Evolutionary conservation across 2,329 filamentous ascomycete species (phyloP).

Genomic region (Aspergillus fumigatiaffinis): DNA sequence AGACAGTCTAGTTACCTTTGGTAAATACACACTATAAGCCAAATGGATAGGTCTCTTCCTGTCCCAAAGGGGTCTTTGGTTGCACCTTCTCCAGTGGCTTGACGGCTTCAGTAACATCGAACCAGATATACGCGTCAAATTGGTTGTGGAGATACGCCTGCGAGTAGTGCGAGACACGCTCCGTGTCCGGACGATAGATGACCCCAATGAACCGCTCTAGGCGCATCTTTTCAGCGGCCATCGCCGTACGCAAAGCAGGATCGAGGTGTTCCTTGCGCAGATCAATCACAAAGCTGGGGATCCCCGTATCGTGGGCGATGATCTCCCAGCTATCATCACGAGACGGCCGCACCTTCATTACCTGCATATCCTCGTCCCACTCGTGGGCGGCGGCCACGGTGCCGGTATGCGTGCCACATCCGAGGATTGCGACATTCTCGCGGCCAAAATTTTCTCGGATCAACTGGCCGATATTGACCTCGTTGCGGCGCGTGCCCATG

Average conservation of each 20-base stretch:
- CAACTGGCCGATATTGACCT: slow-evolving; percentile 54
- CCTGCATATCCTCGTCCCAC: slow-evolving; percentile 50
- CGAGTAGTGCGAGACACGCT: slow-evolving; percentile 49
- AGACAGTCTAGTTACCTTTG: neutral
- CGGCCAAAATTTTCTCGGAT: slow-evolving; percentile 44
- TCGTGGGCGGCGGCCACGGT: slow-evolving; percentile 50
- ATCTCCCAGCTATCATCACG: slow-evolving; percentile 48
- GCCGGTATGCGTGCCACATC: slow-evolving; percentile 49
- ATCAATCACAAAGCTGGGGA: slow-evolving; percentile 46
- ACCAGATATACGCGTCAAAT: slow-evolving; percentile 51
- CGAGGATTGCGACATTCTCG: slow-evolving; percentile 42
- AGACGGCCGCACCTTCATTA: slow-evolving; percentile 48
- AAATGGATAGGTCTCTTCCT: slow-evolving; percentile 52
- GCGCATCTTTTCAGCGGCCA: slow-evolving; percentile 32
- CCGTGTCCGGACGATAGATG: slow-evolving; percentile 50
- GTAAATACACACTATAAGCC: slow-evolving; percentile 33
- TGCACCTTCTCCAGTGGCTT: slow-evolving; percentile 45
- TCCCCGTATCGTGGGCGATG: slow-evolving; percentile 45
- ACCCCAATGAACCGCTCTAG: slow-evolving; percentile 54
- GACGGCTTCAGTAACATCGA: slow-evolving; percentile 46
- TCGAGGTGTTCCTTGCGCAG: slow-evolving; percentile 38
- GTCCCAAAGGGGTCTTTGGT: slow-evolving; percentile 40
- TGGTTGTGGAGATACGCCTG: slow-evolving; percentile 45
- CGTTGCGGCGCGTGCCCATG: slow-evolving; percentile 43
- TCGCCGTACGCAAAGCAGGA: slow-evolving; percentile 31